Base-by-base conservation (phyloP, 257 asterid genomes). In the Plectranthus barbatus region DNA sequence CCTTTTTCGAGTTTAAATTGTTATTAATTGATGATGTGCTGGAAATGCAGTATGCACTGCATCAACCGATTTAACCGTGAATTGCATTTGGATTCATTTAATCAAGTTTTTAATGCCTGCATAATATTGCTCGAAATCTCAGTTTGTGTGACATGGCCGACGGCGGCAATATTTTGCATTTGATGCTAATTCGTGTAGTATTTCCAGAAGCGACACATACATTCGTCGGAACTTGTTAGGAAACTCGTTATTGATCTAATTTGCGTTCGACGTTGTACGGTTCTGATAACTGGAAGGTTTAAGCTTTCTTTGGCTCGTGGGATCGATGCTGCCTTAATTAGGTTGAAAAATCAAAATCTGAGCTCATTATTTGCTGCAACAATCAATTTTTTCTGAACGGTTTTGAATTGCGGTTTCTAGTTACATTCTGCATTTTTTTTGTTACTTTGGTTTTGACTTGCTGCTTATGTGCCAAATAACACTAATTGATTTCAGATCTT, bases 181-280 rank as follows among this genome's bases (percentile, higher is more conserved):
- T 31, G 60, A 39, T 64, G 39, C 54, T 60, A 46, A 20, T 45
- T 21, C 37, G 50, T 17, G 29, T 13, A 29, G 36, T 31, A 31
- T 31, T 4, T n/a, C 65, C 53, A 56, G 19, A 29, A 45, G 18
- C 60, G 24, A 33, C 17, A 66, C 42, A 56, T 33, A 24, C 42
- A 20, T 14, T 40, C 2, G 52, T 1, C 44, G 45, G 56, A 37
- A 18, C n/a, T 59, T 75, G 51, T 37, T 39, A 7, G 37, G 51
- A 51, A 33, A 24, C 26, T 29, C 55, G 41, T 5, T 24, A 26
- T 54, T 37, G 24, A 68, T 69, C 79, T 42, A 67, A 41, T 77
- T 55, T 61, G 14, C n/a, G 11, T 41, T 60, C 19, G 44, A 60
- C 13, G 26, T 1, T 37, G 44, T 52, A 52, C 11, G 23, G 46